These are phyloP conservation scores for Erythrophleum ivorense DNA, from an alignment of 331 rosid genomes.

Conservation along the genomic window DNA sequence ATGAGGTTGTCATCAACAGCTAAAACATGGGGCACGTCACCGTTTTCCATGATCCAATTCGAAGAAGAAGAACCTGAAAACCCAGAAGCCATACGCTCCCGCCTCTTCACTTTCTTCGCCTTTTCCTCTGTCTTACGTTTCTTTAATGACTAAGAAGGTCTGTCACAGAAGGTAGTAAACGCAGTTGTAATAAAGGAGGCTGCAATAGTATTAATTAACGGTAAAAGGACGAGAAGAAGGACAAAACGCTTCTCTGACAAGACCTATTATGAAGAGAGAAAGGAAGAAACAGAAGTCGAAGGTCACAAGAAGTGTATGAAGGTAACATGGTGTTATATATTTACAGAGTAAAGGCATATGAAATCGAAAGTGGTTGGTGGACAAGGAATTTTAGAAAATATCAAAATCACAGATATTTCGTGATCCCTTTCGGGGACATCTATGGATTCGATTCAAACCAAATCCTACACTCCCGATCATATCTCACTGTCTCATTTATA, in stretches of 20 bases:
- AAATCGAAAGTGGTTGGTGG: constrained; percentile 48
- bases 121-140: not conserved
- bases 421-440: constrained; percentile 69
- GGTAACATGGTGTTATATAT: constrained; percentile 38
- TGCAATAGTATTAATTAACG: constrained; percentile 30
- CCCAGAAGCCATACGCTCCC: constrained; percentile 47
- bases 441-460: constrained; percentile 60
- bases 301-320: constrained; percentile 62
- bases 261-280: constrained; percentile 37
- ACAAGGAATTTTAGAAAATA: constrained; percentile 52
- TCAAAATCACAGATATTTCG: constrained; percentile 62
- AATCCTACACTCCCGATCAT: constrained; percentile 36
- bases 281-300: constrained; percentile 1
- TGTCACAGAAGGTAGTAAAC: constrained; percentile 34
- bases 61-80: constrained; percentile 24
- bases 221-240: constrained; percentile 27
- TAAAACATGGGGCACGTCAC: constrained; percentile 78
- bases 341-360: constrained; percentile 41
- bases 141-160: not conserved
- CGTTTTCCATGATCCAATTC: constrained; percentile 57
- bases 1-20: constrained; percentile 83
- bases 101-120: not conserved
- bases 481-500: constrained; percentile 30
- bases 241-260: constrained; percentile 40
- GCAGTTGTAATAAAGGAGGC: constrained; percentile 46